Base-by-base conservation (phyloP, 371 early-diverging fungal genomes). In the Mucor saturninus region DNA sequence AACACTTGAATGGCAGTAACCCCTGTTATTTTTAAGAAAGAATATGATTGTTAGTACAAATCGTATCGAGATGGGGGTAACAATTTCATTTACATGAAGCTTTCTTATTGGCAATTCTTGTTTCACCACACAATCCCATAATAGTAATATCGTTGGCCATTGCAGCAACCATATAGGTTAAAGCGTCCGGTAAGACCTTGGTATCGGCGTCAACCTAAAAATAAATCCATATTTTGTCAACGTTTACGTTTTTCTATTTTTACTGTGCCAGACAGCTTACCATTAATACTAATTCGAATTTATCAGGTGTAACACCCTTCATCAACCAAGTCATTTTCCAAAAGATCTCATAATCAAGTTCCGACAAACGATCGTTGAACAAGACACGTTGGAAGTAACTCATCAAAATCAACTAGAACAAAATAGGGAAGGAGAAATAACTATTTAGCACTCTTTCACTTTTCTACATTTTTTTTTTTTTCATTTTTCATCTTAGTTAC, bases 311-410 rank as follows among this genome's bases (percentile, higher is more conserved):
- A 15, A 95, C 91, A 54, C 94, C 89, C 59, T 81, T 83, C 71
- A 90, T 89, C 13, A 95, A 70, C 60, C 82, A 80, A 62, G 88
- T 88, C 73, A 98, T 89, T 68, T 95, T 95, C 79, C 89, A 87
- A 77, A 96, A 98, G 40, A 99, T 81, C 48, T 98, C 99, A 65
- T 90, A 93, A 77, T 99, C 99, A 26, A 99, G 83, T 51, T 95
- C 91, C 7, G 94, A 95, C 89, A 99, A 88, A 38, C 95, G 91
- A 71, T 96, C 96, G 63, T 96, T 89, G 76, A 96, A 96, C 56
- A 93, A 81, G 21, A 97, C 89, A 65, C 93, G 91, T 66, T 91
- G 87, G 72, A 98, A 91, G 85, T 97, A 99, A 52, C 91, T 89
- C 98, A 99, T 98, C 42, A 99, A 73, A 64, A 99, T 89, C 49